Evolutionary conservation across 768 basidiomycete genomes (phyloP).

Genomic region (Fomitopsis serialis): DNA sequence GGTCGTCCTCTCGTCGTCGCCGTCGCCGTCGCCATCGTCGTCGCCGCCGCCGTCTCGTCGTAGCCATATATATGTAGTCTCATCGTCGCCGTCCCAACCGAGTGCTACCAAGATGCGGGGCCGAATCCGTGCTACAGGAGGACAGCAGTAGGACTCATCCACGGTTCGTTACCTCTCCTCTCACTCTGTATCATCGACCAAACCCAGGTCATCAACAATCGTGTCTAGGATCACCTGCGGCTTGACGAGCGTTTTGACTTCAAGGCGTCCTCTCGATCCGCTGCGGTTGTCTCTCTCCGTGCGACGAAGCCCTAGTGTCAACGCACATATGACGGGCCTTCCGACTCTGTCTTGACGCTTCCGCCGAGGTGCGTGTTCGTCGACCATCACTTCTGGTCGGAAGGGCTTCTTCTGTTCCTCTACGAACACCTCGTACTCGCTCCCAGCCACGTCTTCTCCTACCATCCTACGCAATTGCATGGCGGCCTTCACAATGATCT

Average conservation of each 20-base stretch:
- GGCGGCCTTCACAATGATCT: slow-evolving; percentile 7
- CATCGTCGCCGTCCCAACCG: too few relatives aligned
- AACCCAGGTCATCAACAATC: slow-evolving; percentile 1
- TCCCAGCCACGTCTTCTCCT: slow-evolving; percentile 11
- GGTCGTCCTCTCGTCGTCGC: too few relatives aligned
- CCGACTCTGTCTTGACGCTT: too few relatives aligned
- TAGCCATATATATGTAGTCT: too few relatives aligned
- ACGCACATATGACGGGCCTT: slow-evolving; percentile 2
- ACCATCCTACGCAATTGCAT: slow-evolving; percentile 11
- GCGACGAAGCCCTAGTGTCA: slow-evolving; percentile 2
- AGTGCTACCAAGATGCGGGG: too few relatives aligned
- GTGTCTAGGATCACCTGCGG: slow-evolving; percentile 2
- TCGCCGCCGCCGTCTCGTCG: too few relatives aligned
- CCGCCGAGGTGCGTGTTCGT: background rate
- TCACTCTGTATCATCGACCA: too few relatives aligned
- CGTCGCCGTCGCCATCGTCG: too few relatives aligned
- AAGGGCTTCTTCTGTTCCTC: slow-evolving; percentile 4
- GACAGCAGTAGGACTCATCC: too few relatives aligned
- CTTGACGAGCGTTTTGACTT: background rate
- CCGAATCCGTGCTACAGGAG: too few relatives aligned
- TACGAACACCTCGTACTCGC: slow-evolving; percentile 11
- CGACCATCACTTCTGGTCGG: slow-evolving; percentile 2
- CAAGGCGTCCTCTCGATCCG: too few relatives aligned
- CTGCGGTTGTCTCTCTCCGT: background rate
- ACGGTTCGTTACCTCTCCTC: too few relatives aligned